Evolutionary conservation across 2,329 filamentous ascomycete species (phyloP).

Genomic region (Hypoxylon sp.): DNA sequence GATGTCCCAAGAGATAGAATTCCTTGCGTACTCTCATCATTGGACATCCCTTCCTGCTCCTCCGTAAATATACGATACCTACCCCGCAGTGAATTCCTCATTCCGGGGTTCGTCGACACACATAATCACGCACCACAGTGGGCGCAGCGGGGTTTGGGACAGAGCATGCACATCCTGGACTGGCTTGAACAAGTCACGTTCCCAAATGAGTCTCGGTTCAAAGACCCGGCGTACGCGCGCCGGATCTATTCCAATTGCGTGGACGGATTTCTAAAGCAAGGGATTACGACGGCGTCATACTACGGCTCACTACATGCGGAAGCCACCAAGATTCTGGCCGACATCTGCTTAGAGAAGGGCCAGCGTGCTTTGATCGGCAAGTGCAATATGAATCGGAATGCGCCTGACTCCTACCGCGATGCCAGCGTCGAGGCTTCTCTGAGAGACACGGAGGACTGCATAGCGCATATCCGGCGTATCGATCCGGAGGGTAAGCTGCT

Average conservation of each 20-base stretch:
- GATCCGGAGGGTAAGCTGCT: slow-evolving; percentile 63
- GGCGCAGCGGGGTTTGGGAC: slow-evolving; percentile 64
- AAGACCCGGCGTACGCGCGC: slow-evolving; percentile 66
- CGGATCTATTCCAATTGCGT: slow-evolving; percentile 68
- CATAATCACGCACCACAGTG: slow-evolving; percentile 77
- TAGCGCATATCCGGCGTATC: slow-evolving; percentile 62
- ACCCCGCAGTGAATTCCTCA: slow-evolving; percentile 64
- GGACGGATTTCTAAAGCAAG: slow-evolving; percentile 71
- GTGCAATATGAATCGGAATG: slow-evolving; percentile 73
- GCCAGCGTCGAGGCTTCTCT: slow-evolving; percentile 63
- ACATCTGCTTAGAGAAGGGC: slow-evolving; percentile 66
- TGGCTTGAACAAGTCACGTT: slow-evolving; percentile 77
- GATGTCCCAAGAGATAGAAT: slow-evolving; percentile 39
- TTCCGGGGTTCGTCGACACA: slow-evolving; percentile 75
- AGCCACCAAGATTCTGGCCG: slow-evolving; percentile 70
- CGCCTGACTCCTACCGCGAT: slow-evolving; percentile 69
- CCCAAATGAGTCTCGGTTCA: slow-evolving; percentile 73
- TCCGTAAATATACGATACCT: slow-evolving; percentile 53
- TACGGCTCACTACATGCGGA: slow-evolving; percentile 70
- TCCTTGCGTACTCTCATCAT: slow-evolving; percentile 23
- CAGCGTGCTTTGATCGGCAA: slow-evolving; percentile 74
- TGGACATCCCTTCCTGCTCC: slow-evolving; percentile 30
- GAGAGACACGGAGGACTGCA: slow-evolving; percentile 63
- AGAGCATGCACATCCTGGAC: slow-evolving; percentile 69
- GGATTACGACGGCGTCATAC: slow-evolving; percentile 73